Percentiles rank a stretch among this genome's conserved stretches.
Conservation (phyloP, 768 basidiomycete genomes). For the Hericium alpestre region DNA sequence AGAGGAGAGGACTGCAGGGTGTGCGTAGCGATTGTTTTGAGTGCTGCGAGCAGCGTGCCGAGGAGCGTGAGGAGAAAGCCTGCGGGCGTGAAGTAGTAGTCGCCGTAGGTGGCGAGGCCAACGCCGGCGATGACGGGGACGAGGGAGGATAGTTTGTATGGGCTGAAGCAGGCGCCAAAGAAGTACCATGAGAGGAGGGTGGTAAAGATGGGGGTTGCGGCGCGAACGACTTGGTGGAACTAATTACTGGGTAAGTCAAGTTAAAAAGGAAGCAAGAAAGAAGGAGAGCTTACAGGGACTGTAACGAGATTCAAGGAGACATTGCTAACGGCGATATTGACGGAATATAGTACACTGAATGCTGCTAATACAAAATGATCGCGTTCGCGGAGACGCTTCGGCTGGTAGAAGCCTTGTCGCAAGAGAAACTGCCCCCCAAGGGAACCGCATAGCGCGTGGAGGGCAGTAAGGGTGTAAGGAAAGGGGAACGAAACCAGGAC, state of each 20-base stretch:
- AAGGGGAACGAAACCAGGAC: slow-evolving; percentile 90
- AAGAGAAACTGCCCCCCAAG: slow-evolving; percentile 67
- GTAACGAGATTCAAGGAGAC: slow-evolving; percentile 82
- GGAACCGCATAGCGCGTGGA: slow-evolving; percentile 82
- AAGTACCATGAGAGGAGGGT: slow-evolving; percentile 67
- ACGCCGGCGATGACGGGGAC: slow-evolving; percentile 85
- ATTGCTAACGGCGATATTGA: slow-evolving; percentile 95
- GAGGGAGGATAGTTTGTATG: slow-evolving; percentile 58
- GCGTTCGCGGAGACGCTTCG: slow-evolving; percentile 37
- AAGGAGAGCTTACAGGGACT: slow-evolving; percentile 54
- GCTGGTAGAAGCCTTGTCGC: slow-evolving; percentile 44
- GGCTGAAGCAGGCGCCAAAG: slow-evolving; percentile 49
- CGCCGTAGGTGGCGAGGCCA: slow-evolving; percentile 89
- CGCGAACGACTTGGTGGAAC: slow-evolving; percentile 97
- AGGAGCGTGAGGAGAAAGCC: slow-evolving; percentile 83
- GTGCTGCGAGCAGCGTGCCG: slow-evolving; percentile 83
- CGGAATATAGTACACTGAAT: slow-evolving; percentile 84
- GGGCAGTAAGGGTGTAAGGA: slow-evolving; percentile 88
- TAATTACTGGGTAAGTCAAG: slow-evolving; percentile 19
- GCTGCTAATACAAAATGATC: slow-evolving; percentile 57
- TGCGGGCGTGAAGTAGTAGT: slow-evolving; percentile 81
- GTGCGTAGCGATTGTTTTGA: slow-evolving; percentile 91
- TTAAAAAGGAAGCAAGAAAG: slow-evolving; percentile 1
- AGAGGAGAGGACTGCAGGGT: slow-evolving; percentile 42
- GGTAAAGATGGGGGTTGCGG: slow-evolving; percentile 87